phyloP scores from a whole-genome alignment of 768 basidiomycete species.

The Naematelia encephala region DNA sequence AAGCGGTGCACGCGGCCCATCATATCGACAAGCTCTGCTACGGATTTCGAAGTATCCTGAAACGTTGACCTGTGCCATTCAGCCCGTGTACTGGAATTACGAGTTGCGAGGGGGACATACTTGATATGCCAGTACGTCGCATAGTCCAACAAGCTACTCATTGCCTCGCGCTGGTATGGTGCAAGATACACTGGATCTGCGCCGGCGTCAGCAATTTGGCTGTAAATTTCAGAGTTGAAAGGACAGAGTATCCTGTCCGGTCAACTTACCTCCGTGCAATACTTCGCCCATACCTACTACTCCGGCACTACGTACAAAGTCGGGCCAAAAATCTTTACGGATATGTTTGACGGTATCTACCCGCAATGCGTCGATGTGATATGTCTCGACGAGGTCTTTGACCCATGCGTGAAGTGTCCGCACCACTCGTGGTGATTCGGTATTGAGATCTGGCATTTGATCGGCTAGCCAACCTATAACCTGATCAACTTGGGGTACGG shows the following conservation, averaged over 20 bases:
- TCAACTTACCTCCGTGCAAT: conserved; percentile 45
- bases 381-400: conserved; percentile 63
- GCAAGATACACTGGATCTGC: conserved; percentile 46
- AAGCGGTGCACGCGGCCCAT: conserved; percentile 29
- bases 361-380: conserved; percentile 77
- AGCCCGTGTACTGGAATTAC: too few relatives aligned
- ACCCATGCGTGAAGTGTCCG: conserved; percentile 68
- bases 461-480: conserved; percentile 68
- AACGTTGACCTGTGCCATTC: conserved; percentile 41
- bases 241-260: not conserved
- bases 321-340: conserved; percentile 65
- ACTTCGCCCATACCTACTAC: conserved; percentile 88
- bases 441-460: conserved; percentile 72
- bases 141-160: conserved; percentile 47
- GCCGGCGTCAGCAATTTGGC: not conserved
- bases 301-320: conserved; percentile 67
- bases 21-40: conserved; percentile 41
- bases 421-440: conserved; percentile 65
- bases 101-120: too few relatives aligned
- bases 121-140: conserved; percentile 47
- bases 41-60: conserved; percentile 22
- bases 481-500: too few relatives aligned
- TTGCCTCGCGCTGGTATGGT: conserved; percentile 43
- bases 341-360: conserved; percentile 58
- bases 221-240: not conserved